A percentile compares a stretch with the other conserved stretches of the same genome.
These are phyloP conservation scores for Umbellularia californica DNA, from an alignment of 164 flowering plant species.

Conservation along the genomic window DNA sequence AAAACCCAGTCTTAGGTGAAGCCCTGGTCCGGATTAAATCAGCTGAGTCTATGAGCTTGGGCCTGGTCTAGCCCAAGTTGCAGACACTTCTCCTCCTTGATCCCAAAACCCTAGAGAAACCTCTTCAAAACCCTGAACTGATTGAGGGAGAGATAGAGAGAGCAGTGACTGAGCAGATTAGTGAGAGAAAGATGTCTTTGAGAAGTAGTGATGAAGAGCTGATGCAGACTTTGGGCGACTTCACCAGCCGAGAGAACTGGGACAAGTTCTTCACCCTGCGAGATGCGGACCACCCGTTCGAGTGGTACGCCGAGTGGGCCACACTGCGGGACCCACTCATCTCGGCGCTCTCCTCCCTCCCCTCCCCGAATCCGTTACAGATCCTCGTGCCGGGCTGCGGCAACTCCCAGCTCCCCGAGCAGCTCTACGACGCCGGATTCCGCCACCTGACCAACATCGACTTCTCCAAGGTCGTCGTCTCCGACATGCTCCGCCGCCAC, in stretches of 20 bases:
- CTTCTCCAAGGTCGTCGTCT: conserved; percentile 85
- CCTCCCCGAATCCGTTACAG: conserved; percentile 18
- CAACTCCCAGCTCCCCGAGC: conserved; percentile 76
- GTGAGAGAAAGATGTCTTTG: background rate
- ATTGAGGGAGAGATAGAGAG: too few relatives aligned
- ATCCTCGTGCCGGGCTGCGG: conserved; percentile 94
- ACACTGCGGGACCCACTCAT: conserved; percentile 48
- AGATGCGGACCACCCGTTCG: conserved; percentile 67
- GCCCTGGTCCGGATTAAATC: too few relatives aligned
- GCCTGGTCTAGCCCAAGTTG: too few relatives aligned
- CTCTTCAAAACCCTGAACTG: too few relatives aligned
- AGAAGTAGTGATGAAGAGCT: conserved; percentile 19
- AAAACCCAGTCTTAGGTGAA: too few relatives aligned
- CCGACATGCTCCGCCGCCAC: conserved; percentile 79
- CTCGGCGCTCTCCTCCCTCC: conserved; percentile 30
- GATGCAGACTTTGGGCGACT: conserved; percentile 65
- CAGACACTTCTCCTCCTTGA: too few relatives aligned
- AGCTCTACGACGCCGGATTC: conserved; percentile 79
- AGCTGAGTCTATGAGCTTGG: too few relatives aligned
- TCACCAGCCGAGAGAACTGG: conserved; percentile 95
- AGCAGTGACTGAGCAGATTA: background rate
- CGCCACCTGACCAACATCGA: conserved; percentile 65
- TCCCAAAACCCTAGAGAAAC: background rate
- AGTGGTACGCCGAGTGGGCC: conserved; percentile 97
- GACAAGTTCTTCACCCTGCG: conserved; percentile 80